These are phyloP conservation scores for Harrya chromipes DNA, from an alignment of 768 basidiomycete species.

Conservation along the genomic window DNA sequence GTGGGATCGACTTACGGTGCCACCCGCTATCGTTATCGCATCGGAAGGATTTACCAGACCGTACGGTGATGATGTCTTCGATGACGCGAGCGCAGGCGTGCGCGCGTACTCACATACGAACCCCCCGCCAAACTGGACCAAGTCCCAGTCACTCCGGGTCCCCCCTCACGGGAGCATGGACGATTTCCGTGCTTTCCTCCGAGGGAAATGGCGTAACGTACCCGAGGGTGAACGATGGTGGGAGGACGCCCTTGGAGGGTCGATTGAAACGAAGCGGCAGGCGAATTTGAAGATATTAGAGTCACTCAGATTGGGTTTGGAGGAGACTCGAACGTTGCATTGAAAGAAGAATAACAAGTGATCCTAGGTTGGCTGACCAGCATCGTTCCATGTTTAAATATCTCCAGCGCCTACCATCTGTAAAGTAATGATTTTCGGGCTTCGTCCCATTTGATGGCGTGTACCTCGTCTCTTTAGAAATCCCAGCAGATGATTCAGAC, in stretches of 20 bases:
- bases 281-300: constrained; percentile 26
- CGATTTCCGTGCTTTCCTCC: constrained; percentile 40
- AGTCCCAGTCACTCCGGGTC: constrained; percentile 22
- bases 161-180: constrained; percentile 20
- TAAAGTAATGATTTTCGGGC: too few relatives aligned
- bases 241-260: constrained; percentile 54
- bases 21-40: constrained; percentile 61
- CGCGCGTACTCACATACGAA: constrained; percentile 30
- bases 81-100: background rate
- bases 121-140: constrained; percentile 28
- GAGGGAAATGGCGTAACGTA: constrained; percentile 60
- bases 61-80: background rate
- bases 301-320: constrained; percentile 21
- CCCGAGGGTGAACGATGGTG: constrained; percentile 64
- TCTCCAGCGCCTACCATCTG: too few relatives aligned
- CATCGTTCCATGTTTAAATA: too few relatives aligned
- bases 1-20: constrained; percentile 66
- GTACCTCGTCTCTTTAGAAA: too few relatives aligned
- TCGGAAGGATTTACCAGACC: constrained; percentile 51
- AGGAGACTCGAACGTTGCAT: constrained; percentile 13
- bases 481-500: too few relatives aligned
- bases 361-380: too few relatives aligned
- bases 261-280: constrained; percentile 38
- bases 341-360: background rate
- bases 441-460: too few relatives aligned